A percentile compares a stretch with the other conserved stretches of the same genome.
Evolutionary conservation across 768 basidiomycete genomes (phyloP).

Genomic region (Suillus alpinus): DNA sequence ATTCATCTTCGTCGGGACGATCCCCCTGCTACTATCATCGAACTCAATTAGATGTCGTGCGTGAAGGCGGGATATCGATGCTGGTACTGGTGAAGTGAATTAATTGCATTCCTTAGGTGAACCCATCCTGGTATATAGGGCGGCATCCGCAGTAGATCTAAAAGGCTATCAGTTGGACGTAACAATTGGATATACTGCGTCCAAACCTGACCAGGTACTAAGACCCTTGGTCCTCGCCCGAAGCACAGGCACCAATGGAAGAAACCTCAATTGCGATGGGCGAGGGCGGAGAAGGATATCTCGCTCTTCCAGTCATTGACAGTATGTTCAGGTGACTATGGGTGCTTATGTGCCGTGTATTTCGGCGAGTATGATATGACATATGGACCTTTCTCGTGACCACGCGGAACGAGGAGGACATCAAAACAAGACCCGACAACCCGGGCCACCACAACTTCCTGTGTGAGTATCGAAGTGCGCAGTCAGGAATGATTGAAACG

Average conservation of each 20-base stretch:
- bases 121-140: not conserved
- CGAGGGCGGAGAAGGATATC: not conserved
- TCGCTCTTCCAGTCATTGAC: not conserved
- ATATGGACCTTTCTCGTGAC: not conserved
- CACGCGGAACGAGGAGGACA: not conserved
- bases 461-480: not conserved
- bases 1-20: not conserved
- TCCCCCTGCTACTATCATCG: not conserved
- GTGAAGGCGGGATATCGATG: not conserved
- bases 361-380: not conserved
- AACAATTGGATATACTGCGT: not conserved
- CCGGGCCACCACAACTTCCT: not conserved
- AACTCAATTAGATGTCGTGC: not conserved
- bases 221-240: not conserved
- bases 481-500: not conserved
- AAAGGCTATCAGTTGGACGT: not conserved
- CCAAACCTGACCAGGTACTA: not conserved
- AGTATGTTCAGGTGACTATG: not conserved
- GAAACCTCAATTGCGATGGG: not conserved
- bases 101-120: not conserved
- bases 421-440: not conserved
- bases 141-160: not conserved
- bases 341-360: not conserved
- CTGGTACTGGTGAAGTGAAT: not conserved
- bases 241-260: not conserved